Conservation (phyloP, 352 stramenopile genomes). For the Globisporangium recalcitrans region DNA sequence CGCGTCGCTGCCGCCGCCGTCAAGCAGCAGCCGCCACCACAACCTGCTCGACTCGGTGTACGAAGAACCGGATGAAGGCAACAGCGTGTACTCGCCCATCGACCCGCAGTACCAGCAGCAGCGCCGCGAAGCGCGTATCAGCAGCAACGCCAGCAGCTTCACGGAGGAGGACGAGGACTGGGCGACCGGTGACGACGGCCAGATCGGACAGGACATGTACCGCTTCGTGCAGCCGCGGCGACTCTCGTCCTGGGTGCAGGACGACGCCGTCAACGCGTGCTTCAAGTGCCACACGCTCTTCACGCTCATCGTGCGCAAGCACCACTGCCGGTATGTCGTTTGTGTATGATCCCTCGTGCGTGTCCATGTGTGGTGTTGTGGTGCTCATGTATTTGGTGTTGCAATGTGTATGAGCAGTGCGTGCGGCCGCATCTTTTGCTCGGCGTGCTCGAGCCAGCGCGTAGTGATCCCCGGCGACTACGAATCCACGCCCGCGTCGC, state of each 20-base stretch:
- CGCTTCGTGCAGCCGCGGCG: slow-evolving; percentile 75
- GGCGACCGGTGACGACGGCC: slow-evolving; percentile 39
- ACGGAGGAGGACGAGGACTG: slow-evolving; percentile 58
- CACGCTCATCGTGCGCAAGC: slow-evolving; percentile 73
- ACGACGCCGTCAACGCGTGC: slow-evolving; percentile 80
- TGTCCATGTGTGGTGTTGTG: not conserved
- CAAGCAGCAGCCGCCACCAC: slow-evolving; percentile 13
- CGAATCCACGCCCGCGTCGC: slow-evolving; percentile 62
- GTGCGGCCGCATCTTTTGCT: slow-evolving; percentile 81
- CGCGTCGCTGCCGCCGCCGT: not conserved
- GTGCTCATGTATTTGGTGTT: not conserved
- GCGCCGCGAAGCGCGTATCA: slow-evolving; percentile 18
- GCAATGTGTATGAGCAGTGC: slow-evolving; percentile 24
- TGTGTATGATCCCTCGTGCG: not conserved
- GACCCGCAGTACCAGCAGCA: slow-evolving; percentile 3
- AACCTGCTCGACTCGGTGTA: slow-evolving; percentile 57
- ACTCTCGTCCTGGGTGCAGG: slow-evolving; percentile 80
- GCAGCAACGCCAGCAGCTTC: slow-evolving; percentile 22
- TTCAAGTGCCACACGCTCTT: slow-evolving; percentile 85
- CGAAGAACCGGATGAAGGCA: slow-evolving; percentile 20
- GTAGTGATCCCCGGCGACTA: slow-evolving; percentile 80
- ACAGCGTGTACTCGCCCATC: slow-evolving; percentile 18
- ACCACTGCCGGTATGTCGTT: slow-evolving; percentile 81
- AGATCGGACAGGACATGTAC: slow-evolving; percentile 67
- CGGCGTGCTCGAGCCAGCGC: slow-evolving; percentile 70